Conservation (phyloP, 306 rosid genomes). For the Citrullus colocynthis region DNA sequence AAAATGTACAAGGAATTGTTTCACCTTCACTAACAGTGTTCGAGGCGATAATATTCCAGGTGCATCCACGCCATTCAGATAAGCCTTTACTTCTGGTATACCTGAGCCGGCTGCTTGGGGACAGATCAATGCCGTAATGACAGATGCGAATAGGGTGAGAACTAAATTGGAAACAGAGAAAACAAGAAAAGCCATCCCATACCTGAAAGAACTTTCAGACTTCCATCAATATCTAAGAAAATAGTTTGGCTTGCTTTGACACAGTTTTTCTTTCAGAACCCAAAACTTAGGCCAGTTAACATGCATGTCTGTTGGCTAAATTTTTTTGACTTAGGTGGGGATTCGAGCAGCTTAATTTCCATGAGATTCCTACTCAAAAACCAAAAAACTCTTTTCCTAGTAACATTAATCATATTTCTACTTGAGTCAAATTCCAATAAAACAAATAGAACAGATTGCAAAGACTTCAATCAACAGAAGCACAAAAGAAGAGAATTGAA, state of each 20-base stretch:
- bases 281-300: background rate
- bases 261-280: background rate
- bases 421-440: background rate
- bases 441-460: background rate
- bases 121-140: constrained; percentile 60
- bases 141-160: constrained; percentile 57
- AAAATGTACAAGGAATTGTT: background rate
- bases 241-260: background rate
- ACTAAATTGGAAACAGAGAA: constrained; percentile 57
- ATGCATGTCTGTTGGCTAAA: background rate
- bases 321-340: no score
- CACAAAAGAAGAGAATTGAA: background rate
- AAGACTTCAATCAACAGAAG: background rate
- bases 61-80: constrained; percentile 84
- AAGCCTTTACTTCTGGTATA: constrained; percentile 94
- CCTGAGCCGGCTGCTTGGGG: constrained; percentile 89
- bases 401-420: background rate
- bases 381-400: background rate
- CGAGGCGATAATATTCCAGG: constrained; percentile 55
- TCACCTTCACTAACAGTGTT: constrained; percentile 74
- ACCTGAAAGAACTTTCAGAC: constrained; percentile 34
- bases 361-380: background rate
- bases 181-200: constrained; percentile 40
- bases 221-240: constrained; percentile 16
- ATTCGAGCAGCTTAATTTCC: background rate